Evolutionary conservation across 139 green algal species (phyloP), one percentile per base, ranked within the genome.

Genomic region (Volvox africanus): DNA sequence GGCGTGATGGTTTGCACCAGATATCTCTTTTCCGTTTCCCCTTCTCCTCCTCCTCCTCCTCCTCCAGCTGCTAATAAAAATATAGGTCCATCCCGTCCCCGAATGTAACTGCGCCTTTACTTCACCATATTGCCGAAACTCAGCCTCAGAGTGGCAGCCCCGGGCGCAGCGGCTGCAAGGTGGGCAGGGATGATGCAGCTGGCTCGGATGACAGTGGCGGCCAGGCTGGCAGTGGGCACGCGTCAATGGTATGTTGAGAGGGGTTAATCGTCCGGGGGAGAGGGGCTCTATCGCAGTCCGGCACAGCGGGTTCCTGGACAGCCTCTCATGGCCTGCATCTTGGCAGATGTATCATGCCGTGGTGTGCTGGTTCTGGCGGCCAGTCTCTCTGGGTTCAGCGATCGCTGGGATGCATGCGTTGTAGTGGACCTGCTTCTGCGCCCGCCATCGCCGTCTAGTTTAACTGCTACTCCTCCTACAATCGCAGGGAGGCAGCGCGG

Each of bases 131-230:
- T 55, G 44, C 44, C 9, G 9, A 55, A 55, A 55, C 44, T 55
- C 44, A 55, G 44, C 44, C 44, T 12, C 85, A 89, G 85, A 89
- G 85, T 22, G 69, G 69, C 16, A 89, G 85, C 13, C 85, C 69
- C 0, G 69, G 28, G 0, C 69, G 18, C 18, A 89, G 69, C 24
- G 33, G 33, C 24, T 33, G 13, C 33, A 33, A 28, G 33, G 30
- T 32, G 78, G 78, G 78, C 17, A 24, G 36, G 2, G 30, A 2
- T 22, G 84, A 69, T 44, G 84, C 65, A 0, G 83, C 19, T 18
- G 82, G 19, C 12, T 77, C 83, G 22, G 65, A 65, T 19, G 82
- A 79, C 35, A 88, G 62, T 16, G 65, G 82, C 22, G 78, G 78
- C 33, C 18, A 28, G 26, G 65, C 33, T 5, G 82, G 82, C 33